Evolutionary conservation across 345 rosid species (phyloP).

Genomic region (Salix viminalis): DNA sequence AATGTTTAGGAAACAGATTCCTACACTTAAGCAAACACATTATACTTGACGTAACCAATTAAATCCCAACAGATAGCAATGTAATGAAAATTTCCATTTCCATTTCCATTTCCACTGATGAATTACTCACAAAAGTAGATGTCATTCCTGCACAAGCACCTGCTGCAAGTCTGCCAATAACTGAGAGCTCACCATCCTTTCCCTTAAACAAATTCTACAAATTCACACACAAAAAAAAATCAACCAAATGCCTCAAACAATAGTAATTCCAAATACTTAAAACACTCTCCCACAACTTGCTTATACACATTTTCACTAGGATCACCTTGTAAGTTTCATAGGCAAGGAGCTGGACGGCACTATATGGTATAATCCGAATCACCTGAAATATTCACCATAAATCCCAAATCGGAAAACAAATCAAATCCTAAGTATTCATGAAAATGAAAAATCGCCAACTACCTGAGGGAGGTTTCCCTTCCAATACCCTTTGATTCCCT

Average conservation of each 20-base stretch:
- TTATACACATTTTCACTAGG: background rate
- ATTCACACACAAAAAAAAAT: slow-evolving; percentile 17
- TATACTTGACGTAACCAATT: background rate
- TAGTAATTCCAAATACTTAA: background rate
- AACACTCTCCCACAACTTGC: background rate
- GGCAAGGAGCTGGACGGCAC: slow-evolving; percentile 91
- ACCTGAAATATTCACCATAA: slow-evolving; percentile 48
- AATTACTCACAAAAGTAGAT: slow-evolving; percentile 77
- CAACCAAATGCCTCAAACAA: slow-evolving; percentile 10
- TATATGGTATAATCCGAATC: slow-evolving; percentile 81
- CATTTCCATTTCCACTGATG: background rate
- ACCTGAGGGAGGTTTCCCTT: slow-evolving; percentile 99
- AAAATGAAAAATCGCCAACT: background rate
- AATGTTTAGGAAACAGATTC: background rate
- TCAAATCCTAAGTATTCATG: background rate
- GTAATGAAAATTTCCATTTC: background rate
- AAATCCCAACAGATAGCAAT: background rate
- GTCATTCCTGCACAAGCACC: slow-evolving; percentile 99
- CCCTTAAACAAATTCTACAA: slow-evolving; percentile 72
- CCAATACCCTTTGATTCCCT: slow-evolving; percentile 97
- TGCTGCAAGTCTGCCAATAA: slow-evolving; percentile 87
- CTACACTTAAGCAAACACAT: background rate
- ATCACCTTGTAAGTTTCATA: slow-evolving; percentile 90
- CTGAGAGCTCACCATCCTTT: slow-evolving; percentile 72
- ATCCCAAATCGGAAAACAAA: slow-evolving; percentile 16